Base-by-base conservation (phyloP, 495 filamentous ascomycete species). In the Penicilliopsis zonata region DNA sequence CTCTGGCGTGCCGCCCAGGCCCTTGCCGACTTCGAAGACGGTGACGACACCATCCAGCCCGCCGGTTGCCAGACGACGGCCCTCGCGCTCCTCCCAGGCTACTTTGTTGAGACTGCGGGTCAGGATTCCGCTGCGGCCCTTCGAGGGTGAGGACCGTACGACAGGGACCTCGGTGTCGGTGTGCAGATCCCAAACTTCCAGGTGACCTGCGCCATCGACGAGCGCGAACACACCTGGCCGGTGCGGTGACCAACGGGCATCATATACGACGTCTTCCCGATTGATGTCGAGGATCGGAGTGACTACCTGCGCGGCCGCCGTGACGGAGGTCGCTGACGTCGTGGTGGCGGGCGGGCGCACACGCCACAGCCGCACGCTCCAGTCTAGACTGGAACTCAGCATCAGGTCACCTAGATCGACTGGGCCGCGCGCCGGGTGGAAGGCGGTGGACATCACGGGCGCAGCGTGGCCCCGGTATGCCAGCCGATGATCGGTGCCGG, bases 301-400 rank as follows among this genome's bases (percentile, higher is more conserved):
- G 12, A 85, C 47, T 9, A 57, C 53, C 31, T 62, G 58, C 1
- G 56, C 54, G 10, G 53, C 55, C 12, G 52, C 38, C 16, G 44
- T 46, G 12, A 54, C 49, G 0, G 67, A 63, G 9, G 59, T 60
- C 5, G 57, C 50, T 9, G 65, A 55, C 9, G 63, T 55, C 5
- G 54, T 60, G 10, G 74, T 70, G 13, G 70, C 67, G 9, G 66
- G 57, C 2, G 90, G 78, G 3, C 83, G 75, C 13, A 88, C 79
- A 53, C 86, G 88, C 90, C 90, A 99, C 15, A 99, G 65, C 57
- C 92, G 94, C 36, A 94, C 86, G 46, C 77, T 87, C 90, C 90
- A 99, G 62, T 99, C 90, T 9, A 96, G 63, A 26, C 77, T 82
- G 9, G 79, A 76, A 14, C 77, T 82, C 19, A 99, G 69, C 27